Evolutionary conservation across 805 yeast genomes (phyloP), one percentile per base, ranked within the genome.

Genomic region (Metschnikowia lunata): DNA sequence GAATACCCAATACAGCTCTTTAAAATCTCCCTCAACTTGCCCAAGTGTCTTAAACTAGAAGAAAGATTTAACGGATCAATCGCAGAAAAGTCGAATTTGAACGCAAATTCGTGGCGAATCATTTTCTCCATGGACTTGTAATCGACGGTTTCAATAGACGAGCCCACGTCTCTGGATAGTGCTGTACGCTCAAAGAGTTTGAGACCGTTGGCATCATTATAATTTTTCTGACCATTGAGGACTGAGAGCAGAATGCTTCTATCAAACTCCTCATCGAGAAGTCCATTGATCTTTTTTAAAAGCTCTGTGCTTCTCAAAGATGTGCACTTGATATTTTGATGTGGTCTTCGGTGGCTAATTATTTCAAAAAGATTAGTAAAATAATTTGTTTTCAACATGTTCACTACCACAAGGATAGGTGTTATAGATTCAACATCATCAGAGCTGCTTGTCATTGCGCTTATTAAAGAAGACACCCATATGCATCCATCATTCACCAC

Each of bases 251-350:
- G 23, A 3, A 18, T 18, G 23, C 23, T 3, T 18, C 23, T 18
- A 9, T 30, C 42, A 35, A 55, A 46, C 42, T 64, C 69, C 8
- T 45, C 41, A 14, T 62, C 63, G 18, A 69, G 48, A 45, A 65
- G 64, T n/a, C 40, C 45, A 30, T 59, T 56, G 12, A 69, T 47
- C 36, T 60, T 60, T 27, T 50, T 40, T 11, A 62, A 35, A 13
- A 68, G 48, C 23, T 55, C 59, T 3, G 46, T 52, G 31, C 58
- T 60, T 32, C 51, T 57, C 32, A 69, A 50, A 1, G 71, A 61
- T 3, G 70, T 50, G 4, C 72, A 55, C 43, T 69, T 71, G 69
- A 74, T 67, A 29, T 64, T 61, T 49, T 69, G 74, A 42, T 57
- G 59, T 0, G 75, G 75, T 29, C 56, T 58, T 13, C 61, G 45